These are phyloP conservation scores for Phialophora macrospora DNA, from an alignment of 2,329 filamentous ascomycete species.

Conservation along the genomic window DNA sequence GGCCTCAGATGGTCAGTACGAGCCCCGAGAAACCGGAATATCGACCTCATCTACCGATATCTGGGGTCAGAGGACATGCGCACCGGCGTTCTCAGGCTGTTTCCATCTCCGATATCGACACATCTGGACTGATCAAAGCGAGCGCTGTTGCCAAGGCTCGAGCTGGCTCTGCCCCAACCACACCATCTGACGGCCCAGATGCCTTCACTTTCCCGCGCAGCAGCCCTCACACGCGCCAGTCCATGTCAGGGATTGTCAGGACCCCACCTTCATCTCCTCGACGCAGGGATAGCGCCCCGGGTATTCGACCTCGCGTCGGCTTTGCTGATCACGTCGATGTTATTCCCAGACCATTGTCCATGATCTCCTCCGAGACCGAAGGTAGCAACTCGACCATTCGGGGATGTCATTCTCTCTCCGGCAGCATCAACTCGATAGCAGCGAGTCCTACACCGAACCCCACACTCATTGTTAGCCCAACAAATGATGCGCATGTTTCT, in stretches of 20 bases:
- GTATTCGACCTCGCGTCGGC: slow-evolving; percentile 67
- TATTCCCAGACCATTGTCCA: slow-evolving; percentile 79
- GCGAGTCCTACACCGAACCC: slow-evolving; percentile 59
- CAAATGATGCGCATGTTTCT: slow-evolving; percentile 32
- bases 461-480: slow-evolving; percentile 37
- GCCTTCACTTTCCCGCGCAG: slow-evolving; percentile 40
- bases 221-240: slow-evolving; percentile 37
- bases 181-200: slow-evolving; percentile 49
- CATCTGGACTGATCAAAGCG: slow-evolving; percentile 67
- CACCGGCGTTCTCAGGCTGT: slow-evolving; percentile 82
- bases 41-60: slow-evolving; percentile 46
- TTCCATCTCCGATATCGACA: slow-evolving; percentile 75
- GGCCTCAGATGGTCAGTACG: slow-evolving; percentile 47
- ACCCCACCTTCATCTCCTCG: slow-evolving; percentile 36
- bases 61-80: slow-evolving; percentile 68
- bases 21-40: slow-evolving; percentile 46
- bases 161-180: slow-evolving; percentile 64
- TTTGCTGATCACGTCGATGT: slow-evolving; percentile 86
- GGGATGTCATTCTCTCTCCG: slow-evolving; percentile 73
- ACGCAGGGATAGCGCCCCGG: slow-evolving; percentile 44
- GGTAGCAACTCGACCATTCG: slow-evolving; percentile 73
- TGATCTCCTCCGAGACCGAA: slow-evolving; percentile 82
- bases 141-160: slow-evolving; percentile 58
- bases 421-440: slow-evolving; percentile 75
- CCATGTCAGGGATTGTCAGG: slow-evolving; percentile 34